These are phyloP conservation scores for Globisporangium polare DNA, from an alignment of 352 stramenopile genomes.

Conservation along the genomic window DNA sequence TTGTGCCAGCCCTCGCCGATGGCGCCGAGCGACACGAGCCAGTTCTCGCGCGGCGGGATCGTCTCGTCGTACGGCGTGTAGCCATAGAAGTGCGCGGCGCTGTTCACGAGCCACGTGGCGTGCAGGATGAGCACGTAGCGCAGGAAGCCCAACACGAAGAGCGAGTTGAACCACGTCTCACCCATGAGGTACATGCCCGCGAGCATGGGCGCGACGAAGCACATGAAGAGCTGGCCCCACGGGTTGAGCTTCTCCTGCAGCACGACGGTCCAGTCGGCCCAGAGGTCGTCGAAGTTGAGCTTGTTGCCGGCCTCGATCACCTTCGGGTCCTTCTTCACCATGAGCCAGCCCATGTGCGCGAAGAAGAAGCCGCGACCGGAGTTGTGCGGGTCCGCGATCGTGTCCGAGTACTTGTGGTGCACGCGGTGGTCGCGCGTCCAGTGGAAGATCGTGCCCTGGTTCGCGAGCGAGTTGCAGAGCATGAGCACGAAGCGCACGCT, in stretches of 20 bases:
- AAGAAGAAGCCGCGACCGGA: slow-evolving; percentile 98
- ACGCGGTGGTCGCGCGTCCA: slow-evolving; percentile 98
- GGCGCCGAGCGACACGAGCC: slow-evolving; percentile 93
- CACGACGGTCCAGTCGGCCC: slow-evolving; percentile 93
- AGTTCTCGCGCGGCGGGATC: slow-evolving; percentile 96
- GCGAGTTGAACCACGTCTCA: slow-evolving; percentile 94
- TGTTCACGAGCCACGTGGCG: slow-evolving; percentile 99
- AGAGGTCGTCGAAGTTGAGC: slow-evolving; percentile 97
- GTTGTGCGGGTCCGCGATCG: slow-evolving; percentile 92
- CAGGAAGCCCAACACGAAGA: slow-evolving; percentile 94
- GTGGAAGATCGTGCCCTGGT: slow-evolving; percentile 98
- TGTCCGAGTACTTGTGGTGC: slow-evolving; percentile 99
- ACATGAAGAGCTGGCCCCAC: slow-evolving; percentile 98
- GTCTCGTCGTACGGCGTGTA: slow-evolving; percentile 95
- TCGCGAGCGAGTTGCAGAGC: slow-evolving; percentile 97
- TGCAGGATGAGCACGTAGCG: slow-evolving; percentile 95
- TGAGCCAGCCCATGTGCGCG: slow-evolving; percentile 98
- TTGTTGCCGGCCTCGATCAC: slow-evolving; percentile 90
- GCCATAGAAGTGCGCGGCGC: slow-evolving; percentile 96
- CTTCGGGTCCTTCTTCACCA: slow-evolving; percentile 96
- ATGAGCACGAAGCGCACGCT: slow-evolving; percentile 94
- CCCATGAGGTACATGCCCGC: slow-evolving; percentile 82
- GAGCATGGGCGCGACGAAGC: slow-evolving; percentile 94
- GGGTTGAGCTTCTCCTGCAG: slow-evolving; percentile 97
- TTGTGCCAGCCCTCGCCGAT: slow-evolving; percentile 99